These are phyloP conservation scores for Centaurea solstitialis DNA, from an alignment of 129 eudicot species.

Conservation along the genomic window DNA sequence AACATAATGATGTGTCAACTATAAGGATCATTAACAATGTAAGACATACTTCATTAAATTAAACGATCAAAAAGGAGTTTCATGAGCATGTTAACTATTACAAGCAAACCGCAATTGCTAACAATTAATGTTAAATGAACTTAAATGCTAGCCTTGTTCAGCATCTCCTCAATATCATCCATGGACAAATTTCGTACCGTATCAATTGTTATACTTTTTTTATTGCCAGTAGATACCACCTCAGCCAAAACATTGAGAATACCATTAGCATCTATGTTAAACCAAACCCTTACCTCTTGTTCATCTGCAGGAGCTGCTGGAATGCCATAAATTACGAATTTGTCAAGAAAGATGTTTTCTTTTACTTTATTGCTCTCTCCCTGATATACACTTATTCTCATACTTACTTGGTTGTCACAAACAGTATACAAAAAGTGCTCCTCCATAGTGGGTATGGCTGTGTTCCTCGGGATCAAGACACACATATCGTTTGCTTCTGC, in stretches of 20 bases:
- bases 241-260: not conserved
- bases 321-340: not conserved
- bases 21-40: no score
- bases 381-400: not conserved
- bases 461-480: no score
- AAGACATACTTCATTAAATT: no score
- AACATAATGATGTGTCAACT: no score
- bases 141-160: not conserved
- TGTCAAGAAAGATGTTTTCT: slow-evolving; percentile 8
- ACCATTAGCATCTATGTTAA: slow-evolving; percentile 9
- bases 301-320: not conserved
- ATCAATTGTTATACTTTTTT: not conserved
- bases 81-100: no score
- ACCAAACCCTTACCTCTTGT: not conserved
- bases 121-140: no score
- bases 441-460: no score
- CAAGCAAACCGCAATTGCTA: no score
- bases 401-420: not conserved
- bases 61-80: no score
- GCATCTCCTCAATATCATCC: not conserved
- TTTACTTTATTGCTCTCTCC: not conserved
- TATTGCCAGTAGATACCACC: not conserved
- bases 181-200: not conserved
- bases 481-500: no score
- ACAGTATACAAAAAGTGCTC: no score